phyloP scores from a whole-genome alignment of 768 basidiomycete genomes.

The Tulasnella sp. region DNA sequence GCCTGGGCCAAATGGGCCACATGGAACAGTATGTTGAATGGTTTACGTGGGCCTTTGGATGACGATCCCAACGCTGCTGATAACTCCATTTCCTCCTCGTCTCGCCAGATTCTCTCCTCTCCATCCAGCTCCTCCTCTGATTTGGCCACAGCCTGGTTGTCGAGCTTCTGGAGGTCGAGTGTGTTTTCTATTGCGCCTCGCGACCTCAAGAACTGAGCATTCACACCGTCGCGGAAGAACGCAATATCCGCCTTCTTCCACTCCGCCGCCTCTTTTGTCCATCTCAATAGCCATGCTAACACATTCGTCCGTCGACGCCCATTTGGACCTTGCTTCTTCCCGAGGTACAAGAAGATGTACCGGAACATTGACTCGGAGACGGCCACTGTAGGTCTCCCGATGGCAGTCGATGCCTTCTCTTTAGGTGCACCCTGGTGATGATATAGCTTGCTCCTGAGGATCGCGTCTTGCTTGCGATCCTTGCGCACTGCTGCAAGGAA shows the following conservation, averaged over 20 bases:
- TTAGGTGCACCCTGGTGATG: conserved; percentile 43
- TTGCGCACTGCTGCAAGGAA: conserved; percentile 52
- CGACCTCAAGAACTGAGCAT: too few species aligned
- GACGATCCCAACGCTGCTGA: too few species aligned
- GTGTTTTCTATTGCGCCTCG: too few species aligned
- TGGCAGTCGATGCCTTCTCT: conserved; percentile 35
- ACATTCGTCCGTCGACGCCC: conserved; percentile 22
- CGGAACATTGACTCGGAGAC: conserved; percentile 7
- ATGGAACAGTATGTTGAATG: too few species aligned
- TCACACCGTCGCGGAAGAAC: conserved; percentile 17
- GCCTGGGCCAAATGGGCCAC: too few species aligned
- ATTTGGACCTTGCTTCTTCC: not conserved
- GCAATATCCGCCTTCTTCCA: conserved; percentile 40
- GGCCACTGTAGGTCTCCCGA: conserved; percentile 2
- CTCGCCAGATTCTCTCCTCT: too few species aligned
- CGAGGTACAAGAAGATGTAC: not conserved
- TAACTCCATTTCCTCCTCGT: too few species aligned
- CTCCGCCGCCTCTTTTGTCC: conserved; percentile 35
- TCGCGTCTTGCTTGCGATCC: conserved; percentile 39
- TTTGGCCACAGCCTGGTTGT: too few species aligned
- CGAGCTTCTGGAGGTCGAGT: too few species aligned
- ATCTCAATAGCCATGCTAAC: conserved; percentile 47
- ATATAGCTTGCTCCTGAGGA: conserved; percentile 27
- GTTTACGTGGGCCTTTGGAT: too few species aligned
- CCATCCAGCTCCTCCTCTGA: too few species aligned